Evolutionary conservation across 2,329 filamentous ascomycete genomes (phyloP).

Genomic region (Chlorencoelia australis): DNA sequence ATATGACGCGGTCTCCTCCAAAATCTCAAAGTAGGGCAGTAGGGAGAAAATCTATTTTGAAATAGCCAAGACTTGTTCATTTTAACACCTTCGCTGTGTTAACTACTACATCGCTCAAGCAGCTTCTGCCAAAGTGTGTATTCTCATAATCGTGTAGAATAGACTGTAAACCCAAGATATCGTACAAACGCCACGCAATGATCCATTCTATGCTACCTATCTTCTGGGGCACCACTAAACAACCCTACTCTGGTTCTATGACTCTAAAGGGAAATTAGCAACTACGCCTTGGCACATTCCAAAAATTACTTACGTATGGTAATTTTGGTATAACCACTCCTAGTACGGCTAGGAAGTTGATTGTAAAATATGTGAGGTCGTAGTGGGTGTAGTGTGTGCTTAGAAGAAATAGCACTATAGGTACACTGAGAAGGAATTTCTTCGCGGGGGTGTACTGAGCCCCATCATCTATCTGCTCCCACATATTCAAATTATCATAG

Average conservation of each 20-base stretch:
- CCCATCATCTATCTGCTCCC: slow-evolving; percentile 99
- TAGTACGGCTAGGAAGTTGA: slow-evolving; percentile 90
- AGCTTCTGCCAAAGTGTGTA: slow-evolving; percentile 18
- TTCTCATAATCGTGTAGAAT: slow-evolving; percentile 18
- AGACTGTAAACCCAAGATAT: slow-evolving; percentile 20
- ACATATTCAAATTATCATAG: slow-evolving; percentile 99
- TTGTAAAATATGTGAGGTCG: slow-evolving; percentile 90
- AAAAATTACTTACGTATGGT: slow-evolving; percentile 62
- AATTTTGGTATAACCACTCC: slow-evolving; percentile 94
- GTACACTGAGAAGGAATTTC: slow-evolving; percentile 92
- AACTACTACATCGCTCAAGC: slow-evolving; percentile 21
- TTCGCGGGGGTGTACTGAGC: slow-evolving; percentile 98
- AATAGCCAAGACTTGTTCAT: slow-evolving; percentile 20
- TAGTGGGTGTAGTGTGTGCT: slow-evolving; percentile 99
- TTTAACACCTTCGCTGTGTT: slow-evolving; percentile 21
- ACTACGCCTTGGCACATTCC: neutral
- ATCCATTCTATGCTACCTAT: slow-evolving; percentile 29
- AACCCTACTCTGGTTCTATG: slow-evolving; percentile 69
- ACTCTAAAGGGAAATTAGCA: slow-evolving; percentile 41
- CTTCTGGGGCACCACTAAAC: slow-evolving; percentile 60
- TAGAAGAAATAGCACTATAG: slow-evolving; percentile 85
- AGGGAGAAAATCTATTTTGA: slow-evolving; percentile 5
- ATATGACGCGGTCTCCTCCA: neutral
- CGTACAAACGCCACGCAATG: slow-evolving; percentile 24
- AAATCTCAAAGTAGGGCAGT: neutral